These are phyloP conservation scores for Limonium bicolor DNA, from an alignment of 148 eudicot species.

Conservation along the genomic window DNA sequence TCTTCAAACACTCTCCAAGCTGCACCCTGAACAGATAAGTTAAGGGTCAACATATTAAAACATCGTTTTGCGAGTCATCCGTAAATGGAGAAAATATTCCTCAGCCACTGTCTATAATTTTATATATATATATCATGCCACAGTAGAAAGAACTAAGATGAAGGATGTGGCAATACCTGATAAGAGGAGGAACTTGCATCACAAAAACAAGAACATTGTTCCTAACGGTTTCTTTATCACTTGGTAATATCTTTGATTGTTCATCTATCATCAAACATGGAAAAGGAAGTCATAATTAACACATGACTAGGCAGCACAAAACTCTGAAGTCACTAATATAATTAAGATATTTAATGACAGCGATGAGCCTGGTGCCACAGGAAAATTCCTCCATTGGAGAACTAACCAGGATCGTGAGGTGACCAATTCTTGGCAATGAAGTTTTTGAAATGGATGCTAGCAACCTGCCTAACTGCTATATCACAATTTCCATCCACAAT, in stretches of 20 bases:
- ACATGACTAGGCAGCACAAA: too few relatives aligned
- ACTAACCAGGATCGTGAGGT: conserved; percentile 77
- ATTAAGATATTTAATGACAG: too few relatives aligned
- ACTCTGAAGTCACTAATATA: too few relatives aligned
- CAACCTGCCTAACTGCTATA: conserved; percentile 83
- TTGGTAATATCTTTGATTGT: conserved; percentile 62
- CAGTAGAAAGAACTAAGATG: too few relatives aligned
- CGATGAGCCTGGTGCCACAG: too few relatives aligned
- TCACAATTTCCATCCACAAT: conserved; percentile 84
- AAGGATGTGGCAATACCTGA: conserved; percentile 47
- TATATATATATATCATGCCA: too few relatives aligned
- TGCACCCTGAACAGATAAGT: conserved; percentile 65
- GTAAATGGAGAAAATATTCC: too few relatives aligned
- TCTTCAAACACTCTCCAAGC: conserved; percentile 94
- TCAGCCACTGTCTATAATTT: too few relatives aligned
- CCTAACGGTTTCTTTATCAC: conserved; percentile 75
- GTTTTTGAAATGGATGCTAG: conserved; percentile 92
- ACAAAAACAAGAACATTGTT: conserved; percentile 77
- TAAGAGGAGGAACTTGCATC: conserved; percentile 58
- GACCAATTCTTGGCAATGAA: conserved; percentile 90
- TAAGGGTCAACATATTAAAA: conserved; percentile 1
- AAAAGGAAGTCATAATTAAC: not conserved
- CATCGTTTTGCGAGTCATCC: not conserved
- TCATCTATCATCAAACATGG: conserved; percentile 34
- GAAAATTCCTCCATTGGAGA: not conserved